Percentiles rank a stretch among this genome's conserved stretches.
Conservation (phyloP, 495 filamentous ascomycete genomes). For the Lepidopterella palustris region DNA sequence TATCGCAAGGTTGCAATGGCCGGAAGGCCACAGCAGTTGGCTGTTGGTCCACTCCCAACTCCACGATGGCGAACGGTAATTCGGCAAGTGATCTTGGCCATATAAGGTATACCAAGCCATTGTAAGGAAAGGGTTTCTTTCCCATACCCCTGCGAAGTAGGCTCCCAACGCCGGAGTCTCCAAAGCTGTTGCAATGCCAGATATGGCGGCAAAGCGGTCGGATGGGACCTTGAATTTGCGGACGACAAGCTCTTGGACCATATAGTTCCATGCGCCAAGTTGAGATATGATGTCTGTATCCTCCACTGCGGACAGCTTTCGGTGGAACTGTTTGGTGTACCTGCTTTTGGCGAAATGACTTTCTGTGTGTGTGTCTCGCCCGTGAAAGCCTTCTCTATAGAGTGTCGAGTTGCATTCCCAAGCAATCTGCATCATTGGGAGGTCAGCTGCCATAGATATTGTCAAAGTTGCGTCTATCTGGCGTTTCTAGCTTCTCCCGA, state of each 20-base stretch:
- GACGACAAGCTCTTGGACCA: not conserved
- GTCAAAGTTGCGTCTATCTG: no score
- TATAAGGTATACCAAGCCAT: not conserved
- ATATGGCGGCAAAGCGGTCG: not conserved
- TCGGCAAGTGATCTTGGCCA: no score
- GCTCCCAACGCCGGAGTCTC: not conserved
- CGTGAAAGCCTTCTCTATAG: not conserved
- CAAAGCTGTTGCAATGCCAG: not conserved
- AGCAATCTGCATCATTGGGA: not conserved
- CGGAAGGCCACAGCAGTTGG: no score
- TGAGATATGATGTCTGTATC: not conserved
- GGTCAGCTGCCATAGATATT: no score
- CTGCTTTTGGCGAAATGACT: not conserved
- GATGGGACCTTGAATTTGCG: not conserved
- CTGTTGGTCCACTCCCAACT: no score
- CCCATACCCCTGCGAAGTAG: not conserved
- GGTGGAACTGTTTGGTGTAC: not conserved
- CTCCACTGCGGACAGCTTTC: not conserved
- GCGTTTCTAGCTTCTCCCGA: no score
- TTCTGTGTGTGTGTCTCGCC: not conserved
- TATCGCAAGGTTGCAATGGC: no score
- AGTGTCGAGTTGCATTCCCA: constrained; percentile 1
- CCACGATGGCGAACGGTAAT: no score
- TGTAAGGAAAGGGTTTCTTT: not conserved
- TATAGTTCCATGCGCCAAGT: not conserved